Percentiles rank a stretch among this genome's conserved stretches.
Evolutionary conservation across 768 basidiomycete species (phyloP).

Genomic region (Rhodotorula graminis): DNA sequence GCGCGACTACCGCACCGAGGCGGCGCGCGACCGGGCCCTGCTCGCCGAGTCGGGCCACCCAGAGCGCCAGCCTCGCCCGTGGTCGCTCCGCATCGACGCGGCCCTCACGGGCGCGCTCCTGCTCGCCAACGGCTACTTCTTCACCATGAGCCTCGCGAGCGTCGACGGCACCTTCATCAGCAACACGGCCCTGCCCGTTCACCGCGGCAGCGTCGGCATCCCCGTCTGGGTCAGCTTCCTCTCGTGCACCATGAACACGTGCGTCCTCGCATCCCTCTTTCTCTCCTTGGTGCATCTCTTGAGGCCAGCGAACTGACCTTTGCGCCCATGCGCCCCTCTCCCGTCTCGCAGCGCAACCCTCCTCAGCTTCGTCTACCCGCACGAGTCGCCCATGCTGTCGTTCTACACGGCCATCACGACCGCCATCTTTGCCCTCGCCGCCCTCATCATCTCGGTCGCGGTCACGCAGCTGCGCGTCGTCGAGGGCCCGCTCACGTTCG

Average conservation of each 20-base stretch:
- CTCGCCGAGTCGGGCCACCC: background rate
- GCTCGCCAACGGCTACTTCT: slow-evolving; percentile 31
- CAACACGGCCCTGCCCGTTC: slow-evolving; percentile 28
- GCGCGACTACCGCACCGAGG: slow-evolving; percentile 15
- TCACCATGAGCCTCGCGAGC: slow-evolving; percentile 14
- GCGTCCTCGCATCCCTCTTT: too few species aligned
- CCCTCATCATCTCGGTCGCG: slow-evolving; percentile 30
- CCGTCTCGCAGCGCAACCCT: slow-evolving; percentile 17
- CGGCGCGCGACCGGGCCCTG: background rate
- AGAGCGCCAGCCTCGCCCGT: slow-evolving; percentile 5
- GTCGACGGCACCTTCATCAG: slow-evolving; percentile 22
- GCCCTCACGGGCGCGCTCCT: slow-evolving; percentile 17
- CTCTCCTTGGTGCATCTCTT: too few species aligned
- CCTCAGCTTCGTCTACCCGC: slow-evolving; percentile 30
- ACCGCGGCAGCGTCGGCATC: slow-evolving; percentile 24
- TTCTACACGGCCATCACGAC: slow-evolving; percentile 23
- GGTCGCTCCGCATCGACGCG: slow-evolving; percentile 18
- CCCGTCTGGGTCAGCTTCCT: slow-evolving; percentile 33
- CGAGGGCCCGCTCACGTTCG: slow-evolving; percentile 26
- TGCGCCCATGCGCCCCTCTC: background rate
- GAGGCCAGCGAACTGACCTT: background rate
- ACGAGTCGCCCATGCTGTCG: slow-evolving; percentile 28
- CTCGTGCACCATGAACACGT: slow-evolving; percentile 19
- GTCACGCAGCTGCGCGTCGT: slow-evolving; percentile 36
- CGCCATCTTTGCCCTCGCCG: slow-evolving; percentile 7